Evolutionary conservation across 805 yeast genomes (phyloP).

Genomic region (Danielia reshetovae): DNA sequence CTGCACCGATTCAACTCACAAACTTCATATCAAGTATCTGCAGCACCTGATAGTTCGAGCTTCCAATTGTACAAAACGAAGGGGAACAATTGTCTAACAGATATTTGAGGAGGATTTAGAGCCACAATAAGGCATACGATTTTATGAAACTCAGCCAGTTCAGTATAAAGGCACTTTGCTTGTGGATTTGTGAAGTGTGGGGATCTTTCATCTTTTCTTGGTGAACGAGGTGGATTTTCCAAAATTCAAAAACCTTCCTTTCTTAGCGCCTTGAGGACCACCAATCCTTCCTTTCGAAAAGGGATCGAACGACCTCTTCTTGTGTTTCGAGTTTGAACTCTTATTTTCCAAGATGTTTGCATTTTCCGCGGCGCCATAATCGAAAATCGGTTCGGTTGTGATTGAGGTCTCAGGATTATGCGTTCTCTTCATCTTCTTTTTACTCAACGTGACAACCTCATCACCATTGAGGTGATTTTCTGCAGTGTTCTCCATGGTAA

Average conservation of each 20-base stretch:
- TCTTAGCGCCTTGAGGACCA: constrained; percentile 56
- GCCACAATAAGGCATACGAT: too few species aligned
- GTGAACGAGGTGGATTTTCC: constrained; percentile 39
- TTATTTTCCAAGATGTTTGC: constrained; percentile 11
- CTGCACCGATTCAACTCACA: too few species aligned
- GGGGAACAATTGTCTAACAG: too few species aligned
- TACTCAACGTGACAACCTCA: neutral
- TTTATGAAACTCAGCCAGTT: too few species aligned
- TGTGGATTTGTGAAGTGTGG: too few species aligned
- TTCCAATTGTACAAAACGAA: too few species aligned
- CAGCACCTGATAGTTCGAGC: too few species aligned
- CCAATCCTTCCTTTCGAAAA: constrained; percentile 42
- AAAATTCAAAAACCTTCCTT: constrained; percentile 27
- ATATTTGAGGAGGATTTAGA: too few species aligned
- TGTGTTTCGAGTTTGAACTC: constrained; percentile 20
- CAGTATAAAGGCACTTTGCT: too few species aligned
- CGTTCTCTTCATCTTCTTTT: neutral
- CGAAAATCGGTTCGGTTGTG: constrained; percentile 2
- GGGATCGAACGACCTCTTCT: constrained; percentile 56
- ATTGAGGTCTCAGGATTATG: neutral
- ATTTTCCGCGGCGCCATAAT: constrained; percentile 7
- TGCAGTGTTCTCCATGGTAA: too few species aligned
- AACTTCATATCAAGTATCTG: too few species aligned
- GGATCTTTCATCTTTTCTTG: too few species aligned
- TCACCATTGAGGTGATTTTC: neutral